Conservation (phyloP, 2,329 filamentous ascomycete species). For the Helicocarpus griseus region DNA sequence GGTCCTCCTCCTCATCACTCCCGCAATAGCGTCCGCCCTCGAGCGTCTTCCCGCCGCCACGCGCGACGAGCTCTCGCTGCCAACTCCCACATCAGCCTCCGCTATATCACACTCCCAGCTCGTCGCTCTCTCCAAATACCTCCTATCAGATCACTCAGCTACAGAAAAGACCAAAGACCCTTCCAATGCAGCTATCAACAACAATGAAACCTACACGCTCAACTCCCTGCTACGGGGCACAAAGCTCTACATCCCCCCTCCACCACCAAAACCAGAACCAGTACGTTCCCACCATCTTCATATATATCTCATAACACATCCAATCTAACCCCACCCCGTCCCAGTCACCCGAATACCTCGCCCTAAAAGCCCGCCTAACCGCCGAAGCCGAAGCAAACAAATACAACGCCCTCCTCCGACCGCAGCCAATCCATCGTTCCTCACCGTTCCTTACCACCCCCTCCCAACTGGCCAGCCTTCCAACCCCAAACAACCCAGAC, state of each 20-base stretch:
- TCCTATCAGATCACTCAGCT: slow-evolving; percentile 7
- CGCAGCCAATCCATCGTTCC: slow-evolving; percentile 36
- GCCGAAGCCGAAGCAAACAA: slow-evolving; percentile 69
- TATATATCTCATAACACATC: background rate
- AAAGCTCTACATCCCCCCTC: slow-evolving; percentile 66
- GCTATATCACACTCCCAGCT: slow-evolving; percentile 36
- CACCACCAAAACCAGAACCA: slow-evolving; percentile 65
- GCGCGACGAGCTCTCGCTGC: slow-evolving; percentile 27
- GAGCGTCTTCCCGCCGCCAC: slow-evolving; percentile 23
- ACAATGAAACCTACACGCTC: background rate
- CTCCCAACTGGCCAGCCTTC: slow-evolving; percentile 20
- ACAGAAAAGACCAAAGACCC: background rate
- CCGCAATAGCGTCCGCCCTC: slow-evolving; percentile 30
- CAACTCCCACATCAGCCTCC: slow-evolving; percentile 19
- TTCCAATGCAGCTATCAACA: background rate
- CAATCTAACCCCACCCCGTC: background rate
- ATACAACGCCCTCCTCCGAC: slow-evolving; percentile 72
- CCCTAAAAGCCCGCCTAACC: slow-evolving; percentile 76
- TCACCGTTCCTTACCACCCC: slow-evolving; percentile 14
- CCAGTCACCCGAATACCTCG: slow-evolving; percentile 72
- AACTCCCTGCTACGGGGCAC: slow-evolving; percentile 58
- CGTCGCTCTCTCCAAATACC: slow-evolving; percentile 26
- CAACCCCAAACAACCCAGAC: slow-evolving; percentile 13
- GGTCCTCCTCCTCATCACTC: slow-evolving; percentile 34
- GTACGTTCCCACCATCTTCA: slow-evolving; percentile 36